Evolutionary conservation across 176 grass and related monocot genomes (phyloP).

Genomic region (Hyparrhenia diplandra): DNA sequence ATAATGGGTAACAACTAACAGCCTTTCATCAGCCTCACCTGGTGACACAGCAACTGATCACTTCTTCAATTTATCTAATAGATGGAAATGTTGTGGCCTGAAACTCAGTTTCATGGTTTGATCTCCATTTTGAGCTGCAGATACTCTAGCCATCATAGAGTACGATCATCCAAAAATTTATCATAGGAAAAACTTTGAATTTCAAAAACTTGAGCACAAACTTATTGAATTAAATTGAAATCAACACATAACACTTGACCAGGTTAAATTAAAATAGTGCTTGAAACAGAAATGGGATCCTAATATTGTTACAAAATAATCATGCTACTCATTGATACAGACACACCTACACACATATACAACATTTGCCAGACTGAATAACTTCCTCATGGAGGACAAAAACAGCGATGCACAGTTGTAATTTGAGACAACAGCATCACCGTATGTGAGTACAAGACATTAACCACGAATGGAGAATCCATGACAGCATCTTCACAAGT

Average conservation of each 20-base stretch:
- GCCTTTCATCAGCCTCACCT: not conserved
- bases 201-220: not conserved
- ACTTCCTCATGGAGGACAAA: slow-evolving; percentile 20
- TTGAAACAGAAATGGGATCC: slow-evolving; percentile 20
- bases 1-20: not conserved
- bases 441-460: slow-evolving; percentile 6
- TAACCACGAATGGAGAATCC: not conserved
- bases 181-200: not conserved
- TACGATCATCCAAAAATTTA: not conserved
- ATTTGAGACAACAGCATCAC: slow-evolving; percentile 27
- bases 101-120: not conserved
- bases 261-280: slow-evolving; percentile 14
- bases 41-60: not conserved
- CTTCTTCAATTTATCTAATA: not conserved
- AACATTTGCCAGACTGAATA: slow-evolving; percentile 28
- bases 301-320: slow-evolving; percentile 46
- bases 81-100: not conserved
- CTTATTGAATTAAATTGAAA: not conserved
- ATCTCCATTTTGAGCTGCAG: not conserved
- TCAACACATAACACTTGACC: slow-evolving; percentile 20
- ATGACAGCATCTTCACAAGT: slow-evolving; percentile 1
- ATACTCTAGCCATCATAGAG: not conserved
- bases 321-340: slow-evolving; percentile 30
- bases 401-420: slow-evolving; percentile 18
- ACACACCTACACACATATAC: slow-evolving; percentile 44